phyloP scores from a whole-genome alignment of 1,284 basidiomycete genomes.

The Puccinia triticina region DNA sequence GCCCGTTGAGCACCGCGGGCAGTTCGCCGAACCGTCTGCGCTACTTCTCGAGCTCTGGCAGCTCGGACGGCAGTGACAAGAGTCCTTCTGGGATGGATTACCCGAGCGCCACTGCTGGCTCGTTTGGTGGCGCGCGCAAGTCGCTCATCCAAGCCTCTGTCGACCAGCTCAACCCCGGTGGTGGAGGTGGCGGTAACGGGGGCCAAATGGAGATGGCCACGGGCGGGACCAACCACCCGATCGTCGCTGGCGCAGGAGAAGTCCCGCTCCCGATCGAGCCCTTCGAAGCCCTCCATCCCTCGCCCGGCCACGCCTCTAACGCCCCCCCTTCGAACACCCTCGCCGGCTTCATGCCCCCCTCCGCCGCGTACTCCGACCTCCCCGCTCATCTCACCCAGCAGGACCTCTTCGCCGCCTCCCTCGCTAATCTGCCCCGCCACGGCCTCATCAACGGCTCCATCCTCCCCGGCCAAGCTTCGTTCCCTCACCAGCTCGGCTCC shows the following conservation, averaged over 20 bases:
- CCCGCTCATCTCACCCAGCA: neutral
- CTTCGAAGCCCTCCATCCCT: neutral
- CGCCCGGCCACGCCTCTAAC: neutral
- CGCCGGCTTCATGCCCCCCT: neutral
- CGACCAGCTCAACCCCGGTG: conserved; percentile 5
- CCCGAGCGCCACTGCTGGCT: neutral
- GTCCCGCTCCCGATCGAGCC: conserved; percentile 20
- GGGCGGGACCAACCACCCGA: neutral
- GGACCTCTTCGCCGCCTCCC: neutral
- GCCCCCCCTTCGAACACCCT: neutral
- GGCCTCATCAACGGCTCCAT: neutral
- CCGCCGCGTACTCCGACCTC: neutral
- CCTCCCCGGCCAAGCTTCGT: neutral
- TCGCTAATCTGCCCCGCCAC: neutral
- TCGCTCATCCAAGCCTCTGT: neutral
- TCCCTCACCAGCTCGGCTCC: neutral
- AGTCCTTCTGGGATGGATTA: conserved; percentile 10
- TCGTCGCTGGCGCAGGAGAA: neutral
- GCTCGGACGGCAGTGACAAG: conserved; percentile 31
- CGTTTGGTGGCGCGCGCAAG: neutral
- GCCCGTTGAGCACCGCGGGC: conserved; percentile 9
- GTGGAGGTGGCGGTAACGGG: neutral
- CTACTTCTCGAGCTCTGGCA: conserved; percentile 38
- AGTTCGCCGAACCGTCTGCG: conserved; percentile 20
- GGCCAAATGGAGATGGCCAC: neutral